Evolutionary conservation across 23 red algal genomes (phyloP).

Genomic region (Gracilariopsis chorda): DNA sequence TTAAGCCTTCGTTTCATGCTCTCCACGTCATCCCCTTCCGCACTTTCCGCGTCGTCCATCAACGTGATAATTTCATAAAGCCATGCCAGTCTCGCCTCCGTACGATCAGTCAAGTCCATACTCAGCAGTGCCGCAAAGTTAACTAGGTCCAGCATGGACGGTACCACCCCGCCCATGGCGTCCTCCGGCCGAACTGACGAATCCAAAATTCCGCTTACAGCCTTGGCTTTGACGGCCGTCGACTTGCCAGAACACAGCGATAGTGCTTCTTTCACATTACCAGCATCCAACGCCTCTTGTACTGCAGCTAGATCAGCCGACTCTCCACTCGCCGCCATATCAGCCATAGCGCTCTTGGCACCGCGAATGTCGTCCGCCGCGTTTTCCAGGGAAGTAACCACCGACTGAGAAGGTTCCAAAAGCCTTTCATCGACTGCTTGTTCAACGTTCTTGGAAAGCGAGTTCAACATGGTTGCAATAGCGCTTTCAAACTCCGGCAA

Average conservation of each 20-base stretch:
- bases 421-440: background rate
- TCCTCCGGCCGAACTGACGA: constrained; percentile 20
- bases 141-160: background rate
- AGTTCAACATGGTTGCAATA: background rate
- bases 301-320: constrained; percentile 35
- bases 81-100: constrained; percentile 48
- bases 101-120: constrained; percentile 54
- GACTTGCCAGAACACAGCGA: constrained; percentile 23
- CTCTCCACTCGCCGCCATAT: constrained; percentile 1
- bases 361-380: constrained; percentile 37
- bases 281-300: constrained; percentile 32
- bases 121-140: constrained; percentile 42
- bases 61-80: constrained; percentile 58
- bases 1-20: background rate
- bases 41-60: constrained; percentile 51
- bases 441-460: background rate
- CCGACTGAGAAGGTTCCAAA: background rate
- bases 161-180: constrained; percentile 23
- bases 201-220: constrained; percentile 51
- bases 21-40: background rate
- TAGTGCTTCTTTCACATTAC: constrained; percentile 18
- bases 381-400: constrained; percentile 13
- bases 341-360: background rate
- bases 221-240: constrained; percentile 24
- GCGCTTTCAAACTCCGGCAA: constrained; percentile 37